phyloP scores from a whole-genome alignment of 371 early-diverging fungal species.

The Lichtheimia ornata region DNA sequence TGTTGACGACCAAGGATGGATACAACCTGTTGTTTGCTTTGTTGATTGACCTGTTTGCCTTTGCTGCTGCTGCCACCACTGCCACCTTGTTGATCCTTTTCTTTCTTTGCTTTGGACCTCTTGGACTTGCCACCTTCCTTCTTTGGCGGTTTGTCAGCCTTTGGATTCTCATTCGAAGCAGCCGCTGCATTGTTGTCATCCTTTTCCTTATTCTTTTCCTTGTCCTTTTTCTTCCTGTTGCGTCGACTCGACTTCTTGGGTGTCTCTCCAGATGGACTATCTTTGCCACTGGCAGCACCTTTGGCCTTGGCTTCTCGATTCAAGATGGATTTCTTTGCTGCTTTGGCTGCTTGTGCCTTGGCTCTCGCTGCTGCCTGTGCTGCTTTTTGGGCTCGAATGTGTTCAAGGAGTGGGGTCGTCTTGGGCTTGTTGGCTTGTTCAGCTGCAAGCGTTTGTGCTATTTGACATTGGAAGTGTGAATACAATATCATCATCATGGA shows the following conservation, averaged over 20 bases:
- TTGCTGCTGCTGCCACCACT: constrained; percentile 10
- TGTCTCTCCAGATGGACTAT: constrained; percentile 13
- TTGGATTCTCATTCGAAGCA: constrained; percentile 3
- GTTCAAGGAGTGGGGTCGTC: constrained; percentile 78
- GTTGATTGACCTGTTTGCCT: constrained; percentile 12
- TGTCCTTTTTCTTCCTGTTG: constrained; percentile 33
- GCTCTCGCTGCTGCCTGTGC: constrained; percentile 56
- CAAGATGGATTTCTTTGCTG: constrained; percentile 38
- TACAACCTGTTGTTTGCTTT: constrained; percentile 24
- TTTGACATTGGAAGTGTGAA: too few species aligned
- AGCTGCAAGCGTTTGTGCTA: constrained; percentile 46
- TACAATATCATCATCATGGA: too few species aligned
- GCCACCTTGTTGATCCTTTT: constrained; percentile 13
- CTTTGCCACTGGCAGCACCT: background rate
- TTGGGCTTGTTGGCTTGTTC: constrained; percentile 54
- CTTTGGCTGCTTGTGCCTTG: constrained; percentile 50
- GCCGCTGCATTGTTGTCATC: constrained; percentile 4
- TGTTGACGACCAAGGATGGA: constrained; percentile 36
- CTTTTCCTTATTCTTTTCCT: constrained; percentile 28
- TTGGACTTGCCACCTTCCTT: background rate
- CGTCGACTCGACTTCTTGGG: constrained; percentile 31
- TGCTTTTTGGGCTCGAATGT: constrained; percentile 78
- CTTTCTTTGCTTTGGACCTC: constrained; percentile 17
- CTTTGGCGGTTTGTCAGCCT: constrained; percentile 17
- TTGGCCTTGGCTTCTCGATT: constrained; percentile 14